A percentile compares a stretch with the other conserved stretches of the same genome.
phyloP scores from a whole-genome alignment of 2,329 filamentous ascomycete species.

The Paracamarosporium sp. region DNA sequence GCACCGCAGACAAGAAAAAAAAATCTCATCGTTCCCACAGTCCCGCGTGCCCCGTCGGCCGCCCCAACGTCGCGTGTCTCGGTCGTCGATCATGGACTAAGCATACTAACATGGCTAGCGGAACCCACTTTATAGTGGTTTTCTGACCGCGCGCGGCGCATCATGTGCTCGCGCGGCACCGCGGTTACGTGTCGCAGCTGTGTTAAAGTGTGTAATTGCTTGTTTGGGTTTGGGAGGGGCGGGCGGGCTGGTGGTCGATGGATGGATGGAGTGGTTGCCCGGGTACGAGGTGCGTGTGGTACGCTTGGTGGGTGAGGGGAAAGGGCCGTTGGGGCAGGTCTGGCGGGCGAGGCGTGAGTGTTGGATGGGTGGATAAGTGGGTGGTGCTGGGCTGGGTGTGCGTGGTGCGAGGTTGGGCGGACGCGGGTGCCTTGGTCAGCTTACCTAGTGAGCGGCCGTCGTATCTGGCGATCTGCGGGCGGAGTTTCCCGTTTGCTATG shows the following conservation, averaged over 20 bases:
- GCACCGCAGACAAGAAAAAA: not conserved
- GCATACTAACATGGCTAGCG: not conserved
- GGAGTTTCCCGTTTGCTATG: not conserved
- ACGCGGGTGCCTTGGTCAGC: not conserved
- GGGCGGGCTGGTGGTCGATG: not conserved
- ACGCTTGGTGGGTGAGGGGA: too few species aligned
- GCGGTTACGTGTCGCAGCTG: slow-evolving; percentile 6
- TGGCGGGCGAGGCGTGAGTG: not conserved
- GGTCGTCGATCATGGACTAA: not conserved
- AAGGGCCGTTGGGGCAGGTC: too few species aligned
- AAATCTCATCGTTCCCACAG: not conserved
- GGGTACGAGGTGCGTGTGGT: too few species aligned
- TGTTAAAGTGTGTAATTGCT: not conserved
- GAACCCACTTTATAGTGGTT: not conserved
- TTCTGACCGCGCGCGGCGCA: not conserved
- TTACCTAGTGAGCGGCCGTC: not conserved
- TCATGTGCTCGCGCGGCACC: slow-evolving; percentile 6
- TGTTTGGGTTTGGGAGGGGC: not conserved
- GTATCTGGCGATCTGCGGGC: not conserved
- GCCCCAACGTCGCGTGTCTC: slow-evolving; percentile 1
- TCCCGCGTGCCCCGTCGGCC: not conserved
- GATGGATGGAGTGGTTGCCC: too few species aligned
- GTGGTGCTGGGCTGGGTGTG: not conserved
- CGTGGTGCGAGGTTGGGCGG: not conserved
- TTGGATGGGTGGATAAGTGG: not conserved